Evolutionary conservation across 352 stramenopile genomes (phyloP).

Genomic region (Phytophthora gonapodyides): DNA sequence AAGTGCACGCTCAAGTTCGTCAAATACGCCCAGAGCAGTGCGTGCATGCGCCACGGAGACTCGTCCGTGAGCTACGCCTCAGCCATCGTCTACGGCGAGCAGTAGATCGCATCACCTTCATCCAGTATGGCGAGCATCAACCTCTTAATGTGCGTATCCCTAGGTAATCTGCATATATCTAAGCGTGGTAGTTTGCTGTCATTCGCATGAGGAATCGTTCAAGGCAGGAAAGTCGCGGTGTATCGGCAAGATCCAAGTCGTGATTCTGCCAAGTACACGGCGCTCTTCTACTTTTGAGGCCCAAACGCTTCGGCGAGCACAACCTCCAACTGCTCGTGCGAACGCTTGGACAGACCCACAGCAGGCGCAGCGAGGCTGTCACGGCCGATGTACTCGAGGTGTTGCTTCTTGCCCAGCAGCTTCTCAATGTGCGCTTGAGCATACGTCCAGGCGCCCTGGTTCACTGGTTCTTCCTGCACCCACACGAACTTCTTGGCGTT

Average conservation of each 20-base stretch:
- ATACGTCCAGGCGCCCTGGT: constrained; percentile 83
- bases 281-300: constrained; percentile 22
- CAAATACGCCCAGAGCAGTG: constrained; percentile 92
- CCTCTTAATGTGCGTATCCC: constrained; percentile 11
- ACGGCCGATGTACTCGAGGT: constrained; percentile 74
- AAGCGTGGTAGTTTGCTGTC: too few relatives aligned
- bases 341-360: constrained; percentile 75
- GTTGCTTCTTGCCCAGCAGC: constrained; percentile 56
- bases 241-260: neutral
- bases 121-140: constrained; percentile 1
- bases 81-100: constrained; percentile 83
- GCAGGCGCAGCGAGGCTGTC: constrained; percentile 73
- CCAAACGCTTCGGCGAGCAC: constrained; percentile 73
- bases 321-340: constrained; percentile 62
- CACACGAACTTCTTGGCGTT: constrained; percentile 75
- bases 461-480: constrained; percentile 84
- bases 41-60: constrained; percentile 85
- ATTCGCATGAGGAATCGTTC: too few relatives aligned
- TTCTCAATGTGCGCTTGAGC: constrained; percentile 75
- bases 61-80: constrained; percentile 96
- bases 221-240: too few relatives aligned
- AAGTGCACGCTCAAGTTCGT: constrained; percentile 91
- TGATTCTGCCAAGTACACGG: neutral
- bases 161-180: constrained; percentile 22
- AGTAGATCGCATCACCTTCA: constrained; percentile 26